Percentiles rank a stretch among this genome's conserved stretches.
Evolutionary conservation across 306 rosid species (phyloP).

Genomic region (Bauhinia variegata): DNA sequence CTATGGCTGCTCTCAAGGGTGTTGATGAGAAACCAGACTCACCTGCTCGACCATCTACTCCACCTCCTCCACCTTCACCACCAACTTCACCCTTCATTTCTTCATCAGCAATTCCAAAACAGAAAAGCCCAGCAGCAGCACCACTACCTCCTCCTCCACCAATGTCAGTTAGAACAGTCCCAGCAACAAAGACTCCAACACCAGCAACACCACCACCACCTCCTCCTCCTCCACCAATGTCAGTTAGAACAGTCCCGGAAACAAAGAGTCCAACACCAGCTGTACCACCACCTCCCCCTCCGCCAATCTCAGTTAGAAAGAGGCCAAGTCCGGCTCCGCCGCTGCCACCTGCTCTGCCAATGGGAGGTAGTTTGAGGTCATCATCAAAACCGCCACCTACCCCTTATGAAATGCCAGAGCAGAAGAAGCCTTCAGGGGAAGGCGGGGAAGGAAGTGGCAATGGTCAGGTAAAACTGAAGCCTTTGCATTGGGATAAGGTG

Average conservation of each 20-base stretch:
- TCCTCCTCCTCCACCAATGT: constrained; percentile 37
- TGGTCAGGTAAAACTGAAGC: constrained; percentile 72
- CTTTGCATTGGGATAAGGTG: constrained; percentile 92
- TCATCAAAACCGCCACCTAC: constrained; percentile 58
- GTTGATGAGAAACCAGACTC: constrained; percentile 37
- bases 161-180: neutral
- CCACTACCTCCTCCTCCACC: constrained; percentile 35
- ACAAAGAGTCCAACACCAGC: no score
- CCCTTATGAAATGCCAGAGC: constrained; percentile 24
- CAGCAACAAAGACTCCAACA: constrained; percentile 31
- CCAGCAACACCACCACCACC: constrained; percentile 30
- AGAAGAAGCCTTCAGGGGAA: constrained; percentile 45
- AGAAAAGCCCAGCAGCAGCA: constrained; percentile 20
- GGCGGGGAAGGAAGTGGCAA: constrained; percentile 38
- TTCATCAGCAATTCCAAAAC: constrained; percentile 44
- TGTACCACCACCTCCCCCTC: constrained; percentile 39
- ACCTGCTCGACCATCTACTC: constrained; percentile 30
- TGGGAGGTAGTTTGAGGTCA: constrained; percentile 46
- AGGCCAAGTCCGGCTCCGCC: no score
- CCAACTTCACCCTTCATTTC: constrained; percentile 36
- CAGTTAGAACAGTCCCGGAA: no score
- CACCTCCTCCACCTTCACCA: constrained; percentile 41
- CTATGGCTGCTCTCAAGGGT: constrained; percentile 29
- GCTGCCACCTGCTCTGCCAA: constrained; percentile 56
- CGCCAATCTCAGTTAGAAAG: constrained; percentile 8